phyloP scores from a whole-genome alignment of 768 basidiomycete species.

The Leccinum sublutescens region DNA sequence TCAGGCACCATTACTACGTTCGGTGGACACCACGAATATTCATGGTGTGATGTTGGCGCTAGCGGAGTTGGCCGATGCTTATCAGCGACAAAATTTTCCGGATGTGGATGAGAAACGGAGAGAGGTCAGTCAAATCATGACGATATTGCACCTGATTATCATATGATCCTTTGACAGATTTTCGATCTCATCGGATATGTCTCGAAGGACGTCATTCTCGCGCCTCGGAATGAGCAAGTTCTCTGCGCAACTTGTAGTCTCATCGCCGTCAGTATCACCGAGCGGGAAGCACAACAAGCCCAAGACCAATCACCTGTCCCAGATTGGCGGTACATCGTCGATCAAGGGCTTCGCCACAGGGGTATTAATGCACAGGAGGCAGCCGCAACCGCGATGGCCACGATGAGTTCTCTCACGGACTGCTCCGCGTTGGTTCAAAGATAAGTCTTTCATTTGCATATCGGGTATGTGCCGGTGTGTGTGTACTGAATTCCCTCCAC shows the following conservation, averaged over 20 bases:
- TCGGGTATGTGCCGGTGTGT: conserved; percentile 7
- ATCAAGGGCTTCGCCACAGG: conserved; percentile 70
- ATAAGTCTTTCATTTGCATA: conserved; percentile 50
- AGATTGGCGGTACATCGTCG: conserved; percentile 67
- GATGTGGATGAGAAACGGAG: conserved; percentile 37
- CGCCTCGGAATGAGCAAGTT: conserved; percentile 68
- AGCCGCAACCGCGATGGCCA: conserved; percentile 66
- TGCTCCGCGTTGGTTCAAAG: conserved; percentile 63
- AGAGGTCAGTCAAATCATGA: conserved; percentile 39
- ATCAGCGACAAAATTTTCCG: conserved; percentile 33
- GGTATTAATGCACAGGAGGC: conserved; percentile 67
- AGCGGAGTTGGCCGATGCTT: conserved; percentile 68
- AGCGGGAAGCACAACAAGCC: conserved; percentile 44
- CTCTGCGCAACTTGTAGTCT: conserved; percentile 70
- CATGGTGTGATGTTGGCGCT: conserved; percentile 83
- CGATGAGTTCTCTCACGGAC: conserved; percentile 68
- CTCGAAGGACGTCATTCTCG: conserved; percentile 57
- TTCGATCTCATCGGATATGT: conserved; percentile 58
- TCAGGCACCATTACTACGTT: conserved; percentile 57
- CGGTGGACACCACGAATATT: conserved; percentile 65
- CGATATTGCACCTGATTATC: conserved; percentile 6
- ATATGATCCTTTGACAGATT: conserved; percentile 44
- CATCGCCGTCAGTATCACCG: conserved; percentile 64
- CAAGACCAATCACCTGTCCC: conserved; percentile 44
- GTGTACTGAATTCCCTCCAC: conserved; percentile 38